These are phyloP conservation scores for Guyanaporus albipodus DNA, from an alignment of 768 basidiomycete species.

Conservation along the genomic window DNA sequence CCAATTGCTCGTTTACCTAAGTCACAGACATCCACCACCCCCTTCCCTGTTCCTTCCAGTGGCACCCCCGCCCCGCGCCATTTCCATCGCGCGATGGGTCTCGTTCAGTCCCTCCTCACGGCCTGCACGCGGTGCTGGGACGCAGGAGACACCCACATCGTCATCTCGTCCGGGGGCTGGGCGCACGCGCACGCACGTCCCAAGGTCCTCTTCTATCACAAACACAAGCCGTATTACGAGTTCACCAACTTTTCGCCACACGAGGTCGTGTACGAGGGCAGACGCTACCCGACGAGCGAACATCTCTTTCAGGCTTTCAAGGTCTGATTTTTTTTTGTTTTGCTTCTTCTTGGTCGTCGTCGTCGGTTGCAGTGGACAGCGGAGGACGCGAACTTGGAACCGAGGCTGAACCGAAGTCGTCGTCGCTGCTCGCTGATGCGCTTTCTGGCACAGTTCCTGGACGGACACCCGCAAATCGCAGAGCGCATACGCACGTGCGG, in stretches of 20 bases:
- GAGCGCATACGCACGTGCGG: slow-evolving; percentile 67
- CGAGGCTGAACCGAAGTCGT: no score
- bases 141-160: slow-evolving; percentile 27
- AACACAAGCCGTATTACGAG: slow-evolving; percentile 59
- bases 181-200: slow-evolving; percentile 23
- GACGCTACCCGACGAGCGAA: slow-evolving; percentile 69
- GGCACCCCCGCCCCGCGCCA: neutral
- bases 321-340: slow-evolving; percentile 30
- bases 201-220: slow-evolving; percentile 59
- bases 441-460: slow-evolving; percentile 58
- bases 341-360: no score
- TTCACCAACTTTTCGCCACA: slow-evolving; percentile 74
- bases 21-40: no score
- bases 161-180: slow-evolving; percentile 26
- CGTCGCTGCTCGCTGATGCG: no score
- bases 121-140: slow-evolving; percentile 24
- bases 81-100: slow-evolving; percentile 14
- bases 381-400: no score
- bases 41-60: slow-evolving; percentile 1
- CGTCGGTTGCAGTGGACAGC: no score
- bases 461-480: slow-evolving; percentile 55
- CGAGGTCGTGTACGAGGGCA: slow-evolving; percentile 59
- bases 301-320: slow-evolving; percentile 79
- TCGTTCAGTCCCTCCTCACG: slow-evolving; percentile 14
- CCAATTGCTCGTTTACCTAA: neutral